Base-by-base conservation (phyloP, 164 flowering plant species). In the Vitis labrusca region DNA sequence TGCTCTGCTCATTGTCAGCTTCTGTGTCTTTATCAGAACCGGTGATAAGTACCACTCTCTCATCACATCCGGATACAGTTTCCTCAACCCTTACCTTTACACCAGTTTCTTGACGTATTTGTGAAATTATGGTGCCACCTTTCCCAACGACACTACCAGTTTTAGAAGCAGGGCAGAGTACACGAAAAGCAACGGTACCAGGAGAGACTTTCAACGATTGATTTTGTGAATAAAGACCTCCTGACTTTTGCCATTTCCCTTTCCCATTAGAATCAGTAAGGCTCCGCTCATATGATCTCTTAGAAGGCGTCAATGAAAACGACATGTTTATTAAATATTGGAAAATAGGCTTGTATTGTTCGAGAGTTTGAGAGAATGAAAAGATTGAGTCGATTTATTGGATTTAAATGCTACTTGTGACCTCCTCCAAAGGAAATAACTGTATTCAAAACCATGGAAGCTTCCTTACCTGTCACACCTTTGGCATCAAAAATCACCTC, bases 61-160 rank as follows among this genome's bases (percentile, higher is more conserved):
- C 99, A 71, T 90, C 92, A 73, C 88, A 91, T 11, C 93, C 99
- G 47, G 84, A 75, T 56, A 93, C 66, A 50, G 75, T 71, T 37
- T 91, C 99, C 81, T 95, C 97, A 61, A 90, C 85, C 71, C 75
- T 85, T 37, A 95, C 81, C 68, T 80, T 83, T 44, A 85, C 97
- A 59, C 93, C 92, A 60, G 96, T 85, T 77, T 90, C 93, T 56
- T 85, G 84, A 37, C 87, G 82, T 60, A 94, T 89, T 68, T 84
- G 85, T 30, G 85, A 77, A 61, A 91, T 73, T 56, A 78, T 52
- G 29, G 66, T 56, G 13, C 91, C 92, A 71, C 81, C 93, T 76
- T 91, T 81, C 23, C 94, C 99, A 73, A 86, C 80, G 52, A 94
- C 78, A 74, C 81, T 67, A 15, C 81, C 92, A 70, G 77, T 66